Evolutionary conservation across 495 filamentous ascomycete species (phyloP).

Genomic region (Pyronema omphalodes): DNA sequence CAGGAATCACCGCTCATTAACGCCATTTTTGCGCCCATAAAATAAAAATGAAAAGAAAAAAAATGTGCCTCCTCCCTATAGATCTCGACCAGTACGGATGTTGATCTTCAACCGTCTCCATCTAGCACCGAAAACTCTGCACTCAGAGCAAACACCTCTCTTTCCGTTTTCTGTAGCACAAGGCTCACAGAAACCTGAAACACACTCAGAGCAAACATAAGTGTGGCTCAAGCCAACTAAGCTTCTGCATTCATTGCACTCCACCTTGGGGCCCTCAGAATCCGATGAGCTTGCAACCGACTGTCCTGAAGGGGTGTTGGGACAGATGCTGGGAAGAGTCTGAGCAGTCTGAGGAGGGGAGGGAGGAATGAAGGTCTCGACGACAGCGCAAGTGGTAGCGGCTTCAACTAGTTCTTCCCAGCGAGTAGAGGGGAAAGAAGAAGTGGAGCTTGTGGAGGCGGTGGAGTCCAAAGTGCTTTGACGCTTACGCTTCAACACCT

Average conservation of each 20-base stretch:
- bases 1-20: no score
- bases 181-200: slow-evolving; percentile 21
- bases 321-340: slow-evolving; percentile 14
- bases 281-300: slow-evolving; percentile 13
- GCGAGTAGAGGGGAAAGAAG: slow-evolving; percentile 17
- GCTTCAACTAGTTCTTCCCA: slow-evolving; percentile 24
- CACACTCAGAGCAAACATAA: slow-evolving; percentile 22
- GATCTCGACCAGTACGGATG: not conserved
- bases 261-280: slow-evolving; percentile 9
- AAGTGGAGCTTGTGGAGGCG: not conserved
- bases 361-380: slow-evolving; percentile 12
- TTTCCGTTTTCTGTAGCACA: slow-evolving; percentile 17
- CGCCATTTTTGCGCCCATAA: no score
- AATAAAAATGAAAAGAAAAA: no score
- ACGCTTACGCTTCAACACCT: slow-evolving; percentile 16
- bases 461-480: slow-evolving; percentile 9
- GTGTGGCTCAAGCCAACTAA: slow-evolving; percentile 12
- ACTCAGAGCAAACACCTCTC: slow-evolving; percentile 19
- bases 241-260: slow-evolving; percentile 18
- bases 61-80: no score
- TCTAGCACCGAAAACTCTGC: slow-evolving; percentile 20
- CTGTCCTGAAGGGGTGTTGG: slow-evolving; percentile 12
- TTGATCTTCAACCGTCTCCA: slow-evolving; percentile 22
- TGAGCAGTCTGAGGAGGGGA: slow-evolving; percentile 11
- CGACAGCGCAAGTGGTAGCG: slow-evolving; percentile 21